Evolutionary conservation across 768 basidiomycete genomes (phyloP).

Genomic region (Podaxis sp.): DNA sequence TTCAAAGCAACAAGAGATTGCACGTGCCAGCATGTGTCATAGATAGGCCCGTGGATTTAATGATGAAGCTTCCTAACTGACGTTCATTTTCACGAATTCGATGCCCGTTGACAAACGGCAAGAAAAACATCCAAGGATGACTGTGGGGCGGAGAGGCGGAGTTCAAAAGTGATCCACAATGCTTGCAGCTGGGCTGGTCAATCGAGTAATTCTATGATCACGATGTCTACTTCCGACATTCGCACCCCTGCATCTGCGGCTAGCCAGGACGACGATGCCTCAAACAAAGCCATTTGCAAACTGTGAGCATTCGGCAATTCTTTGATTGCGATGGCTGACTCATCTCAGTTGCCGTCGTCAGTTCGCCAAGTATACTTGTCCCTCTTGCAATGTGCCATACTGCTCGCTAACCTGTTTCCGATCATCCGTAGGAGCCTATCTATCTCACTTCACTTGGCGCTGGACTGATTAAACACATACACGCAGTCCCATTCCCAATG

Average conservation of each 20-base stretch:
- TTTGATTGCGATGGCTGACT: not conserved
- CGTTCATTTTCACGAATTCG: no score
- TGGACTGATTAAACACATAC: not conserved
- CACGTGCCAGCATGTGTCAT: not conserved
- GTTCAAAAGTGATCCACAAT: not conserved
- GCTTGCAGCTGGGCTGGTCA: not conserved
- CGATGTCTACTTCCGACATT: constrained; percentile 10
- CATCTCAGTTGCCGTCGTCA: constrained; percentile 65
- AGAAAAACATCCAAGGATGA: not conserved
- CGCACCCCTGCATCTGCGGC: constrained; percentile 8
- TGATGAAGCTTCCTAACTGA: no score
- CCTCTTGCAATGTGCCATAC: constrained; percentile 75
- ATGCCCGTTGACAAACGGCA: no score
- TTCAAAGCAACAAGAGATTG: not conserved
- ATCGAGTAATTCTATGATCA: not conserved
- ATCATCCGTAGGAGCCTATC: constrained; percentile 46
- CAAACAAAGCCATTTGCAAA: constrained; percentile 14
- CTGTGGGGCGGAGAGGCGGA: not conserved
- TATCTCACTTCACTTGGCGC: not conserved
- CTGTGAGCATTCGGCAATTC: constrained; percentile 5
- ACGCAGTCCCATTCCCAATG: constrained; percentile 60
- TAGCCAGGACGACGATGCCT: not conserved
- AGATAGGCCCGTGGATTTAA: no score
- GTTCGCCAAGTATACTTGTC: constrained; percentile 77
- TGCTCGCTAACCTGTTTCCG: constrained; percentile 81